phyloP scores from a whole-genome alignment of 371 early-diverging fungal genomes.

The Mucor mucedo region DNA sequence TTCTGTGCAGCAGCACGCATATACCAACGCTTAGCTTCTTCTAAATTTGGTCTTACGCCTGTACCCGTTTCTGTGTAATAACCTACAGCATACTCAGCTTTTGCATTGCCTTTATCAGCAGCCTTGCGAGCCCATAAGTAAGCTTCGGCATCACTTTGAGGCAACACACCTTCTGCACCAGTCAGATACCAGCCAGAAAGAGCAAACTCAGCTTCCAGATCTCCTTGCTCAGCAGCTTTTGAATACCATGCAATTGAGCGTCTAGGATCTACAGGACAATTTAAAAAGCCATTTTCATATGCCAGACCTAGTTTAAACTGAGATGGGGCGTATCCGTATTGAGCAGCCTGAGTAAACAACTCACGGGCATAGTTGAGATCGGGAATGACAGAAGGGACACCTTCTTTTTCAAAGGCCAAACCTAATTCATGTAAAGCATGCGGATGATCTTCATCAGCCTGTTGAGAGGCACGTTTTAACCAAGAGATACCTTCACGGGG shows the following conservation, averaged over 20 bases:
- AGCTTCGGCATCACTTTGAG: conserved; percentile 83
- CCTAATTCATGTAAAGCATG: conserved; percentile 94
- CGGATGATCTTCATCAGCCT: conserved; percentile 89
- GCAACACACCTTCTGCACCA: conserved; percentile 79
- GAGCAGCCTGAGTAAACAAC: conserved; percentile 89
- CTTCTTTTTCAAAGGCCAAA: conserved; percentile 83
- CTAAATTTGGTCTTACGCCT: conserved; percentile 68
- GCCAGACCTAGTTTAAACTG: conserved; percentile 92
- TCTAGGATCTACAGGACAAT: conserved; percentile 87
- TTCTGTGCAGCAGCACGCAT: conserved; percentile 77
- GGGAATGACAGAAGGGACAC: conserved; percentile 76
- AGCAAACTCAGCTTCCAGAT: conserved; percentile 83
- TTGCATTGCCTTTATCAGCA: conserved; percentile 81
- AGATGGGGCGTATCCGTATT: conserved; percentile 92
- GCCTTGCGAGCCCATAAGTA: conserved; percentile 89
- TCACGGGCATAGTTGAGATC: conserved; percentile 90
- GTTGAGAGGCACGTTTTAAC: conserved; percentile 91
- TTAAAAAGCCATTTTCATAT: conserved; percentile 93
- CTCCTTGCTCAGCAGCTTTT: conserved; percentile 86
- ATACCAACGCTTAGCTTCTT: conserved; percentile 83
- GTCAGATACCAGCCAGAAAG: conserved; percentile 92
- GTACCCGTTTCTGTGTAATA: conserved; percentile 85
- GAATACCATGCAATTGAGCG: conserved; percentile 97
- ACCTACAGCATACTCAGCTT: conserved; percentile 91
- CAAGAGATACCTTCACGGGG: conserved; percentile 91